Evolutionary conservation across 768 basidiomycete genomes (phyloP).

Genomic region (Suillus bovinus): DNA sequence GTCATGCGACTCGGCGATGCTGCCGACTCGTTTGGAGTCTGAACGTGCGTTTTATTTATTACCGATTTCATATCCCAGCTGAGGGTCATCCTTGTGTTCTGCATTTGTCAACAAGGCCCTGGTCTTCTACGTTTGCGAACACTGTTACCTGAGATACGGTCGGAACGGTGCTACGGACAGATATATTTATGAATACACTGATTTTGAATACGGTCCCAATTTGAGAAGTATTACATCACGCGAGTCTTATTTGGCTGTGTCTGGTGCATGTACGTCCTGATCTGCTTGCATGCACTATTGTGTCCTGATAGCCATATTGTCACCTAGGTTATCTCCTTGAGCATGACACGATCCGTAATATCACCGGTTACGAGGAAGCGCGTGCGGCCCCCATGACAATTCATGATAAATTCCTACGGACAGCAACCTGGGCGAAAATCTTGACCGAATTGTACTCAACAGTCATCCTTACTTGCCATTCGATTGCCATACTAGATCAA

Average conservation of each 20-base stretch:
- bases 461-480: conserved; percentile 58
- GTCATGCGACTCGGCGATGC: conserved; percentile 86
- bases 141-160: too few relatives aligned
- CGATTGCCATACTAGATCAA: conserved; percentile 34
- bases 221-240: too few relatives aligned
- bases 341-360: conserved; percentile 63
- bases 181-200: too few relatives aligned
- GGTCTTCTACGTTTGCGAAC: conserved; percentile 47
- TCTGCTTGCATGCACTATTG: background rate
- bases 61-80: conserved; percentile 79
- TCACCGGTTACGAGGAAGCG: conserved; percentile 77
- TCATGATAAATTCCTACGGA: conserved; percentile 61
- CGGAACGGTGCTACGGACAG: too few relatives aligned
- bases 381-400: conserved; percentile 47
- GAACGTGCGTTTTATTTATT: conserved; percentile 68
- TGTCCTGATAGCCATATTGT: conserved; percentile 1
- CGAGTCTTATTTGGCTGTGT: too few relatives aligned
- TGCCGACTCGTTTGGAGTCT: too few relatives aligned
- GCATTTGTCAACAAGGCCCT: conserved; percentile 64
- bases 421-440: conserved; percentile 46
- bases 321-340: conserved; percentile 52
- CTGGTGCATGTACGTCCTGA: conserved; percentile 21
- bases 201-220: too few relatives aligned
- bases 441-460: conserved; percentile 63
- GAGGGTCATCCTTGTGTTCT: conserved; percentile 62